A percentile compares a stretch with the other conserved stretches of the same genome.
Evolutionary conservation across 441 rosid genomes (phyloP).

Genomic region (Francoa sonchifolia): DNA sequence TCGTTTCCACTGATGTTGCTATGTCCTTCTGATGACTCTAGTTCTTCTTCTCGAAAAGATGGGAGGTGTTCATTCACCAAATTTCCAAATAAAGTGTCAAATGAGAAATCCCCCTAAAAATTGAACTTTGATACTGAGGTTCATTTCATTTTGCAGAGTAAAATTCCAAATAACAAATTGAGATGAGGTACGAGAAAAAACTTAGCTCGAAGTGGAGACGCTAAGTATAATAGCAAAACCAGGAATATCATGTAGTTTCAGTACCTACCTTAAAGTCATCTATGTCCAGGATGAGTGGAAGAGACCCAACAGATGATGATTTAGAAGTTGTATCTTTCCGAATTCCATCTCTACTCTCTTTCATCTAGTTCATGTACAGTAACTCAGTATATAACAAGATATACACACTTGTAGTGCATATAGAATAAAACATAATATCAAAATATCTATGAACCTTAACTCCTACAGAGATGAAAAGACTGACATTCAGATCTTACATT

Average conservation of each 20-base stretch:
- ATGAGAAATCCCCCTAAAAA: constrained; percentile 50
- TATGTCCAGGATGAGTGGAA: constrained; percentile 73
- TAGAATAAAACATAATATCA: too few species aligned
- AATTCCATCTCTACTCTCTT: constrained; percentile 39
- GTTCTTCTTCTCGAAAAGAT: constrained; percentile 75
- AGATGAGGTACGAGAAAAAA: not conserved
- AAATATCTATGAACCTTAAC: too few species aligned
- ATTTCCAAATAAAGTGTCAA: constrained; percentile 89
- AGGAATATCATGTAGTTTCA: not conserved
- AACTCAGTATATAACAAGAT: too few species aligned
- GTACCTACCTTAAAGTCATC: constrained; percentile 82
- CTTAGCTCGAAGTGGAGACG: not conserved
- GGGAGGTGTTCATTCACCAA: constrained; percentile 81
- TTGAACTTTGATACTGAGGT: too few species aligned
- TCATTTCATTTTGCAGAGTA: not conserved
- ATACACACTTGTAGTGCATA: too few species aligned
- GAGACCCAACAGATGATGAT: constrained; percentile 48
- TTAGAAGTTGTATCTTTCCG: constrained; percentile 32
- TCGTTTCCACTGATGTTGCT: constrained; percentile 45
- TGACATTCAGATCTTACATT: too few species aligned
- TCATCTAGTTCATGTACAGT: constrained; percentile 55
- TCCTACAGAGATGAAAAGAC: too few species aligned
- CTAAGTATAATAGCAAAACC: not conserved
- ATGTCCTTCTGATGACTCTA: constrained; percentile 51
- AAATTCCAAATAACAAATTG: not conserved